Base-by-base conservation (phyloP, 2,329 filamentous ascomycete genomes). In the Pezicula carpinea region DNA sequence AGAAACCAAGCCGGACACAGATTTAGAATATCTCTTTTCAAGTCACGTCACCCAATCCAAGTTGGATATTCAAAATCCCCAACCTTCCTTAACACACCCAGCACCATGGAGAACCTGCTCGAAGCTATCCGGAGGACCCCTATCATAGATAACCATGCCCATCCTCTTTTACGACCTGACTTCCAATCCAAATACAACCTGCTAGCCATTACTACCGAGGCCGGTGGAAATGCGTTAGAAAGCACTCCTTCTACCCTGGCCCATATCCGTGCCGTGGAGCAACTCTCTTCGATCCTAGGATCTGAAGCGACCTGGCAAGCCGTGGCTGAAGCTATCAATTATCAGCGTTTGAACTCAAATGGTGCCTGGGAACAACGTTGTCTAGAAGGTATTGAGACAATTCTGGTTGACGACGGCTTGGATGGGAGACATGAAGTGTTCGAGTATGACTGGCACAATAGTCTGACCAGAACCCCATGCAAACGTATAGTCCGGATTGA, bases 401-500 rank as follows among this genome's bases (percentile, higher is more conserved):
- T 92, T 10, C 72, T 95, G 1, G 75, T 95, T n/a, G 89, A 93
- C 55, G 88, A 93, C 64, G 84, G 87, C 0, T 67, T 92, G 6
- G 75, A 77, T 44, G 68, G 71, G 13, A 68, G 70, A 2, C 73
- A 76, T 6, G 69, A 77, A 17, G 75, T 80, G 2, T 76, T 86
- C 54, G 63, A 72, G 0, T 87, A 80, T 55, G 60, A 68, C 5
- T 86, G 81, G 77, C 83, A 89, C 60, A 75, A 85, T 60, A 68
- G 73, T 18, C 86, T 86, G 53, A 83, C 83, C 0, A 69, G 72
- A 17, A 79, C 78, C 44, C 69, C 75, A 6, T 86, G 80, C 56
- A 87, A 82, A 64, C 79, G 86, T 21, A 89, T 95, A 45, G 81
- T 92, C 15, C 78, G 88, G 7, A 87, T 95, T 53, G 89, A 95